Conservation (phyloP, 2,329 filamentous ascomycete species). For the Grosmannia clavigera region DNA sequence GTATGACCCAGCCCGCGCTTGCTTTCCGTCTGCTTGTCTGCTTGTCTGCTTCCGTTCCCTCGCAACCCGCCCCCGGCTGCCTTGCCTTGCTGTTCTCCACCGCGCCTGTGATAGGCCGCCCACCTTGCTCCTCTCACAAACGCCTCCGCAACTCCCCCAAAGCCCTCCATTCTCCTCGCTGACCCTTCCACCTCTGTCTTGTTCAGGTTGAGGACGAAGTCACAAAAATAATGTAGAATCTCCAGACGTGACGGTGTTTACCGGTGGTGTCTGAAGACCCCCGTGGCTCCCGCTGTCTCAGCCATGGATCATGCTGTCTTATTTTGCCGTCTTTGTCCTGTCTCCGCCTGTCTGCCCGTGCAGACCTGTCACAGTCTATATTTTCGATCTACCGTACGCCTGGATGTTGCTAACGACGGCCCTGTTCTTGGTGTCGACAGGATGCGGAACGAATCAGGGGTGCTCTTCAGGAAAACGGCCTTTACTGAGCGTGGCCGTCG, state of each 20-base stretch:
- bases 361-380: neutral
- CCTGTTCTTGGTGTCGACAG: neutral
- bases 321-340: neutral
- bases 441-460: neutral
- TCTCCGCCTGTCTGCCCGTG: neutral
- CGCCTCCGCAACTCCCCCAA: neutral
- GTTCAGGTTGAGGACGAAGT: slow-evolving; percentile 76
- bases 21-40: neutral
- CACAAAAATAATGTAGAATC: slow-evolving; percentile 68
- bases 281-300: neutral
- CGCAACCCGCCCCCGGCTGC: too few relatives aligned
- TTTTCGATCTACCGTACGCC: neutral
- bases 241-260: neutral
- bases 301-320: neutral
- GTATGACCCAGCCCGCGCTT: slow-evolving; percentile 31
- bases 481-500: neutral
- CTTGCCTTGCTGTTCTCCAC: neutral
- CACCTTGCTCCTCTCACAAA: neutral
- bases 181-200: slow-evolving; percentile 31
- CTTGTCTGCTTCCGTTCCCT: neutral
- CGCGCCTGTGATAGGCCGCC: neutral
- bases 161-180: slow-evolving; percentile 22
- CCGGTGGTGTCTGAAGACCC: neutral
- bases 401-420: neutral
- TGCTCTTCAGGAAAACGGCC: neutral